Evolutionary conservation across 768 basidiomycete genomes (phyloP).

Genomic region (Pseudohyphozyma bogoriensis): DNA sequence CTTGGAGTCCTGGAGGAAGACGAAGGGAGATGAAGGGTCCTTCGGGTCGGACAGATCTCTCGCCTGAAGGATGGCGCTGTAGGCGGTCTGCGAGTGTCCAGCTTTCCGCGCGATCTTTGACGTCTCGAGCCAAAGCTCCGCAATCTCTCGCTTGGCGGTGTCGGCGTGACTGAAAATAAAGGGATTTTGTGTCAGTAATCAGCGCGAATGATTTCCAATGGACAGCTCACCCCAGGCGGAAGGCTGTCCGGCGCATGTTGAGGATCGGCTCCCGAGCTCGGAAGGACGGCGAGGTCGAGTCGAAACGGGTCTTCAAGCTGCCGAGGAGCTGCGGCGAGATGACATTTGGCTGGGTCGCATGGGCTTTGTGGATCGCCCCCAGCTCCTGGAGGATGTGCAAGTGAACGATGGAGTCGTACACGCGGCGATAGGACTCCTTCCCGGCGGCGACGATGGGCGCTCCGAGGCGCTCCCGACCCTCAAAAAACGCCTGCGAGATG

Average conservation of each 20-base stretch:
- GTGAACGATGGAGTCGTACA: constrained; percentile 75
- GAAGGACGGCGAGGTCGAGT: constrained; percentile 74
- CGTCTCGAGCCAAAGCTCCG: constrained; percentile 78
- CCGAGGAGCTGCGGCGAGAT: constrained; percentile 41
- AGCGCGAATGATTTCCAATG: background rate
- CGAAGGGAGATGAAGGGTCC: too few species aligned
- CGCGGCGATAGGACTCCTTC: constrained; percentile 65
- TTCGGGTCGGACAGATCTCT: constrained; percentile 53
- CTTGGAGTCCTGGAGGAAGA: constrained; percentile 84
- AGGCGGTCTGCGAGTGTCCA: constrained; percentile 90
- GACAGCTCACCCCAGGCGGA: constrained; percentile 53
- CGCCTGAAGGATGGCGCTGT: constrained; percentile 87
- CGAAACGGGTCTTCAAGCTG: constrained; percentile 54
- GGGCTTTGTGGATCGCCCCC: constrained; percentile 44
- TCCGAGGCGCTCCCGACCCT: constrained; percentile 64
- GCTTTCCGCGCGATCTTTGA: constrained; percentile 96
- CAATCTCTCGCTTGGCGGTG: constrained; percentile 41
- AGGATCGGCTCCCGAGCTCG: constrained; percentile 76
- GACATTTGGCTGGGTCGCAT: background rate
- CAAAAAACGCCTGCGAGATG: constrained; percentile 48
- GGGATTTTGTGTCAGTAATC: background rate
- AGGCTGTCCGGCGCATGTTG: constrained; percentile 78
- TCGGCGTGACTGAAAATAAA: background rate
- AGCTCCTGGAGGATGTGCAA: constrained; percentile 81
- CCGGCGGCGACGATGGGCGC: constrained; percentile 72